phyloP scores from a whole-genome alignment of 768 basidiomycete species.

The Crucibulum laeve region DNA sequence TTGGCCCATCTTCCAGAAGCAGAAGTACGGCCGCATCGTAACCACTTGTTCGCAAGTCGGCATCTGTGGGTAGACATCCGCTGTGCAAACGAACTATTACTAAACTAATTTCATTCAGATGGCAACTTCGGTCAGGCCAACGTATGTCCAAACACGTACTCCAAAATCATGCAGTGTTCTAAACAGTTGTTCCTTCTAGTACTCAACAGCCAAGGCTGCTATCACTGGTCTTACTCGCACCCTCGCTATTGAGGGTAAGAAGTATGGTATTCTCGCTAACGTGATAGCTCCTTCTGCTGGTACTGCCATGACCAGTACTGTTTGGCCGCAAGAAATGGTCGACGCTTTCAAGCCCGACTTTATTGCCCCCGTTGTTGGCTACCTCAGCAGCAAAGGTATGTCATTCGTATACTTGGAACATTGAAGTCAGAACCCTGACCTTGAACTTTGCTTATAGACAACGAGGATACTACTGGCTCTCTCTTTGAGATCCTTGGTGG shows the following conservation, averaged over 20 bases:
- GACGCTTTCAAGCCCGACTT: constrained; percentile 94
- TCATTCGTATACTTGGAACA: neutral
- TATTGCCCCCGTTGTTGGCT: constrained; percentile 91
- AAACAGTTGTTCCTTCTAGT: constrained; percentile 34
- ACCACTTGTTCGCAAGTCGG: constrained; percentile 93
- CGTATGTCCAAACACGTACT: constrained; percentile 28
- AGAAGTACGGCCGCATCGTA: constrained; percentile 93
- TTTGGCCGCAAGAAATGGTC: constrained; percentile 84
- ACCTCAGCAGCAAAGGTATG: constrained; percentile 70
- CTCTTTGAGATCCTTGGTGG: constrained; percentile 89
- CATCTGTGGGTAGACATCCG: constrained; percentile 60
- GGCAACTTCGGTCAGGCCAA: constrained; percentile 97
- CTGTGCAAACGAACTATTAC: constrained; percentile 1
- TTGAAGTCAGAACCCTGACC: neutral
- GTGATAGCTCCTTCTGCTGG: constrained; percentile 84
- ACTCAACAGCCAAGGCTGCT: constrained; percentile 89
- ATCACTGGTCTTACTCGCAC: constrained; percentile 89
- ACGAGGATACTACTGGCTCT: constrained; percentile 64
- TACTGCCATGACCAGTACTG: constrained; percentile 86
- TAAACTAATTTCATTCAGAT: constrained; percentile 39
- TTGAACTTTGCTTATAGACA: constrained; percentile 36
- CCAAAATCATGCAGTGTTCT: constrained; percentile 2
- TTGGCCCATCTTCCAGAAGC: constrained; percentile 96
- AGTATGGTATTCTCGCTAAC: constrained; percentile 89
- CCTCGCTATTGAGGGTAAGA: constrained; percentile 86